Evolutionary conservation across 1,139 yeast genomes (phyloP).

Genomic region (Wickerhamomyces sp.): DNA sequence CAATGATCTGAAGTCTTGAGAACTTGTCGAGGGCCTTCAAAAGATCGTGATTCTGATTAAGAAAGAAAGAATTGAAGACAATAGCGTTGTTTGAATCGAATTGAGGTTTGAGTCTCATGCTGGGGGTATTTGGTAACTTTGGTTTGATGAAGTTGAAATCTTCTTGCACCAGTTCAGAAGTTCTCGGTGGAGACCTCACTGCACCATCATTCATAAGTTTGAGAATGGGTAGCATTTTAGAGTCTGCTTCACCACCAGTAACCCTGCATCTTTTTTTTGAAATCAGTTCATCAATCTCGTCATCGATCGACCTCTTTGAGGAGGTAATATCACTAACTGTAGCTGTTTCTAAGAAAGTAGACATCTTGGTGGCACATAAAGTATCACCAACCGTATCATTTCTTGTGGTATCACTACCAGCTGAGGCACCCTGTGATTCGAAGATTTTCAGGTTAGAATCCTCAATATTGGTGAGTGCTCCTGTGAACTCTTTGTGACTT

Average conservation of each 20-base stretch:
- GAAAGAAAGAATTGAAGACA: slow-evolving; percentile 1
- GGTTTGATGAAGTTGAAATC: neutral
- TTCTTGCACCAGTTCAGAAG: neutral
- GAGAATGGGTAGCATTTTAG: slow-evolving; percentile 4
- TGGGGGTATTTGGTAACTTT: neutral
- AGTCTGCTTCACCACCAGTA: neutral
- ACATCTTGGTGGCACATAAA: slow-evolving; percentile 7
- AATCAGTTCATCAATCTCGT: slow-evolving; percentile 14
- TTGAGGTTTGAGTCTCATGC: neutral
- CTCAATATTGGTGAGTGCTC: neutral
- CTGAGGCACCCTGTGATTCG: neutral
- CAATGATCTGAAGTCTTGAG: slow-evolving; percentile 6
- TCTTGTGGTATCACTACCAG: neutral
- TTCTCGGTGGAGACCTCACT: neutral
- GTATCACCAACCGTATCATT: neutral
- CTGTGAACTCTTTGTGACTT: neutral
- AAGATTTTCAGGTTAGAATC: slow-evolving; percentile 8
- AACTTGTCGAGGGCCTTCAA: neutral
- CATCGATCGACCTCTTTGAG: slow-evolving; percentile 9
- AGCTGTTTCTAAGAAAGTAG: neutral
- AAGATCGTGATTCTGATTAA: neutral
- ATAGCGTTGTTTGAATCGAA: slow-evolving; percentile 1
- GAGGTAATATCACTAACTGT: neutral
- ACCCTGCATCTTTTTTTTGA: slow-evolving; percentile 4
- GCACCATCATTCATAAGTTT: slow-evolving; percentile 2